A percentile compares a stretch with the other conserved stretches of the same genome.
Evolutionary conservation across 1,139 yeast species (phyloP).

Genomic region (Suhomyces guaymorum): DNA sequence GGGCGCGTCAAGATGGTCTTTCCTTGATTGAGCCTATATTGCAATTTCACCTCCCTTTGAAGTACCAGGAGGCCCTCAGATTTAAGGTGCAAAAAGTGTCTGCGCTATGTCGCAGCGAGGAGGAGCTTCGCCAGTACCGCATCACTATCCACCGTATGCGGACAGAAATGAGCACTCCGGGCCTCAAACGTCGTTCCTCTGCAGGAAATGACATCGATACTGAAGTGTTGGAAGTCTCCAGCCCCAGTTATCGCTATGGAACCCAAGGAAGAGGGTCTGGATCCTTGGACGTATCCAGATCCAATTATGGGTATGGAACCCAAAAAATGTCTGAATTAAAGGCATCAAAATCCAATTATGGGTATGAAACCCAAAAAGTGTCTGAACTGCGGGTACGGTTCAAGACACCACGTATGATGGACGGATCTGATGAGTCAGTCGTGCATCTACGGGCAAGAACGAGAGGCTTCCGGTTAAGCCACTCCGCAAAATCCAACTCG

Average conservation of each 20-base stretch:
- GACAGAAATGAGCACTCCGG: slow-evolving; percentile 42
- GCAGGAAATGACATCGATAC: slow-evolving; percentile 6
- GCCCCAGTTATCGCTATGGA: slow-evolving; percentile 4
- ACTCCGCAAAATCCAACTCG: background rate
- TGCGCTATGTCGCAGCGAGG: slow-evolving; percentile 29
- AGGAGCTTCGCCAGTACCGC: slow-evolving; percentile 32
- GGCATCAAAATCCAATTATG: too few relatives aligned
- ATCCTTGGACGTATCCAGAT: too few relatives aligned
- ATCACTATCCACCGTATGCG: slow-evolving; percentile 41
- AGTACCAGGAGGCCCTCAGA: slow-evolving; percentile 25
- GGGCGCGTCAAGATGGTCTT: slow-evolving; percentile 25
- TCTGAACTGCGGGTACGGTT: background rate
- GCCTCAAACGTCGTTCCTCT: slow-evolving; percentile 23
- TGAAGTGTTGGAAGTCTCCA: slow-evolving; percentile 6
- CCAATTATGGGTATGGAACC: too few relatives aligned
- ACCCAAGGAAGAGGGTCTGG: background rate
- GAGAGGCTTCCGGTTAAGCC: background rate
- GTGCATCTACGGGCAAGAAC: background rate
- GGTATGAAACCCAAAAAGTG: too few relatives aligned
- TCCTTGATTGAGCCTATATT: slow-evolving; percentile 15
- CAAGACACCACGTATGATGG: background rate
- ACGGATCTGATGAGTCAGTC: background rate
- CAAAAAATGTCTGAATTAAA: too few relatives aligned
- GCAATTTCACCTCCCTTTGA: slow-evolving; percentile 11
- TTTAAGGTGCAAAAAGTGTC: slow-evolving; percentile 32